phyloP scores from a whole-genome alignment of 2,329 filamentous ascomycete genomes.

The Hortaea sp. region DNA sequence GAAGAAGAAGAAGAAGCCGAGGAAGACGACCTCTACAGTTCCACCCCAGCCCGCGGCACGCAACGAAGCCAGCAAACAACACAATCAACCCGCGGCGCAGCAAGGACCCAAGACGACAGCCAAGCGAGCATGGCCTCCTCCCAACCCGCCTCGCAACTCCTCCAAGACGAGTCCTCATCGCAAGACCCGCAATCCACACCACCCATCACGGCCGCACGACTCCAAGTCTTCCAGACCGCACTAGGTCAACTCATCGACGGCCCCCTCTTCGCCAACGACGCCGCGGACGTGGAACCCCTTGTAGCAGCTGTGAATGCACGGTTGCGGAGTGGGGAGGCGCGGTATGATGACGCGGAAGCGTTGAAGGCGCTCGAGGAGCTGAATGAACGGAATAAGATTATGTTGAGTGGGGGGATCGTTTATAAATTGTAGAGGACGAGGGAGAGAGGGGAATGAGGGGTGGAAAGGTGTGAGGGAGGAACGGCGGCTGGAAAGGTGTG shows the following conservation, averaged over 20 bases:
- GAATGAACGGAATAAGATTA: conserved; percentile 79
- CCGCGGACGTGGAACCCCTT: conserved; percentile 63
- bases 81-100: conserved; percentile 16
- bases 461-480: too few species aligned
- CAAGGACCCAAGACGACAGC: conserved; percentile 34
- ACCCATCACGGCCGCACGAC: conserved; percentile 50
- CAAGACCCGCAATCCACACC: conserved; percentile 28
- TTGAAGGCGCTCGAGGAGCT: conserved; percentile 67
- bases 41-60: conserved; percentile 37
- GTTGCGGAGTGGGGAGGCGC: conserved; percentile 46
- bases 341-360: conserved; percentile 64
- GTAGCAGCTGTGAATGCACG: conserved; percentile 70
- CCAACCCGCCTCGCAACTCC: conserved; percentile 61
- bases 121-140: conserved; percentile 72
- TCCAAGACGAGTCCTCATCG: conserved; percentile 45
- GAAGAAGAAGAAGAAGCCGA: conserved; percentile 29
- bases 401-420: conserved; percentile 48
- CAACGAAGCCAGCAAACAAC: conserved; percentile 27
- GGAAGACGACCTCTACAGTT: conserved; percentile 45
- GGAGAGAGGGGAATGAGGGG: too few species aligned
- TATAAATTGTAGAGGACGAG: conserved; percentile 33
- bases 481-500: too few species aligned
- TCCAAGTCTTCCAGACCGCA: conserved; percentile 66
- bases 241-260: conserved; percentile 77
- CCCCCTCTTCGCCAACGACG: conserved; percentile 77